phyloP scores from a whole-genome alignment of 257 asterid genomes.

The Ajuga chamaepitys region DNA sequence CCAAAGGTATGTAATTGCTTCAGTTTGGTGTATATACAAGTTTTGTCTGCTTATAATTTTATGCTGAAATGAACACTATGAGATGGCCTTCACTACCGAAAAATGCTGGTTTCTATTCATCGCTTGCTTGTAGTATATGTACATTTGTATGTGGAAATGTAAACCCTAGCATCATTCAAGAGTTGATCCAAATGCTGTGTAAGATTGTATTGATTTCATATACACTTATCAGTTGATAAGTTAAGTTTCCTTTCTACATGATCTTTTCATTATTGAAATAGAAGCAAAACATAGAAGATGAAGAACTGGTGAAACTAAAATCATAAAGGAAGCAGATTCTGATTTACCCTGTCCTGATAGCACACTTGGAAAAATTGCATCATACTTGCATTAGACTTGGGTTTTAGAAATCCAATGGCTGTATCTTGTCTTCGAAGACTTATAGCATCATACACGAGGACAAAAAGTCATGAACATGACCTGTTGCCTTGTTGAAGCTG shows the following conservation, averaged over 20 bases:
- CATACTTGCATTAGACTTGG: neutral
- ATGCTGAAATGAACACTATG: neutral
- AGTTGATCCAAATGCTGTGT: neutral
- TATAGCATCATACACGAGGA: constrained; percentile 5
- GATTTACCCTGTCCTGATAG: neutral
- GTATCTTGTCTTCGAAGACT: constrained; percentile 4
- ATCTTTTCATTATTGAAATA: neutral
- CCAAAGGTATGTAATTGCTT: constrained; percentile 60
- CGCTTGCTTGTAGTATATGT: constrained; percentile 4
- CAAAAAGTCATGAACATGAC: neutral
- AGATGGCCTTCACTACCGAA: neutral
- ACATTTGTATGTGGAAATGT: neutral
- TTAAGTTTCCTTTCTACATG: neutral
- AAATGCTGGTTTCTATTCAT: constrained; percentile 1
- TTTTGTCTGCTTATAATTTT: constrained; percentile 6
- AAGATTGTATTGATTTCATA: neutral
- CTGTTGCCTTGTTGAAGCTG: neutral
- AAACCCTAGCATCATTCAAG: neutral
- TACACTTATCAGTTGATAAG: neutral
- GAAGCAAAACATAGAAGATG: neutral
- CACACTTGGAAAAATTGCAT: constrained; percentile 1
- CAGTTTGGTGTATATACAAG: neutral
- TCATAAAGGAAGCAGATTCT: neutral
- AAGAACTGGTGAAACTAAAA: neutral
- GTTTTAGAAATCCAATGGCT: neutral